Evolutionary conservation across 495 filamentous ascomycete genomes (phyloP).

Genomic region (Aspergillus incahuasiensis): DNA sequence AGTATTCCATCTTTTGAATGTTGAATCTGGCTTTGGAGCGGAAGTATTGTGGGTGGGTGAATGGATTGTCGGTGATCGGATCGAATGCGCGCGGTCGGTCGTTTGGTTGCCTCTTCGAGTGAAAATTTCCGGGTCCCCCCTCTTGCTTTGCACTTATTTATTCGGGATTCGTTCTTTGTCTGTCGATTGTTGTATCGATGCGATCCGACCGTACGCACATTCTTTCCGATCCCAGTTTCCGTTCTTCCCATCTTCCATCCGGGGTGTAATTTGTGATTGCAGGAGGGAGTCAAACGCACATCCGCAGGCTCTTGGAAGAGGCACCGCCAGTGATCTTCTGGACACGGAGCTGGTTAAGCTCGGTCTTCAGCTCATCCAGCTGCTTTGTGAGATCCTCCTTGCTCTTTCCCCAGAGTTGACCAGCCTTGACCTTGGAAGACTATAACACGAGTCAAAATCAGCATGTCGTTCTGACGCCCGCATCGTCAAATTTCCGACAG

Average conservation of each 20-base stretch:
- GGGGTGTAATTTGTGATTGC: not conserved
- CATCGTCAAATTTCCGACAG: not conserved
- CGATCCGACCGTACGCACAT: conserved; percentile 6
- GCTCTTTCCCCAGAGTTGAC: conserved; percentile 95
- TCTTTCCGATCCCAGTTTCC: not conserved
- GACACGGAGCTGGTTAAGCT: conserved; percentile 87
- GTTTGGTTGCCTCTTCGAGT: not conserved
- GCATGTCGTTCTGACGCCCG: not conserved
- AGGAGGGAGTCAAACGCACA: conserved; percentile 58
- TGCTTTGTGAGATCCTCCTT: conserved; percentile 96
- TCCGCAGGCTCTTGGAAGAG: conserved; percentile 91
- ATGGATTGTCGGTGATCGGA: not conserved
- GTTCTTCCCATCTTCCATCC: not conserved
- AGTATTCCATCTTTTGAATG: too few relatives aligned
- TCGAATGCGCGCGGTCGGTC: conserved; percentile 1
- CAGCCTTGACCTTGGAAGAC: conserved; percentile 94
- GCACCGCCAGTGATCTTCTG: conserved; percentile 95
- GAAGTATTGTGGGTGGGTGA: not conserved
- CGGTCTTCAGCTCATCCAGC: conserved; percentile 87
- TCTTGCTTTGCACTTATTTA: not conserved
- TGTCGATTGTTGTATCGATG: not conserved
- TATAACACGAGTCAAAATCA: conserved; percentile 27
- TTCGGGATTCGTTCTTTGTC: not conserved
- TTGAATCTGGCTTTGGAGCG: not conserved
- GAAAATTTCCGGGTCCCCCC: not conserved